Evolutionary conservation across 2,329 filamentous ascomycete genomes (phyloP).

Genomic region (Apiospora malaysiana): DNA sequence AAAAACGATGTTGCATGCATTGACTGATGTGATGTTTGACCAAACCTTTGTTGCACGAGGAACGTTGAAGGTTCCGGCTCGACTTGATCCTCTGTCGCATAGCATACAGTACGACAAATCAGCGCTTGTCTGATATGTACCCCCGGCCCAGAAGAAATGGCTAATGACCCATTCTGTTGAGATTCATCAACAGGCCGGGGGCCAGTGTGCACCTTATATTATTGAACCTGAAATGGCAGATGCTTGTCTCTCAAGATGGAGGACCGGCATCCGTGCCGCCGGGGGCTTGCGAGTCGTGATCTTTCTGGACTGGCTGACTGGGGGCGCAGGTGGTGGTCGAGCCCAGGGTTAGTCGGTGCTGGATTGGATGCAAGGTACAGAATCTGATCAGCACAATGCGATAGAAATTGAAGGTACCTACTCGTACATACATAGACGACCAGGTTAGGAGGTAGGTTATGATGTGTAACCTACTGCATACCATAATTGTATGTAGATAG

Average conservation of each 20-base stretch:
- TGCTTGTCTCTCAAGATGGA: conserved; percentile 13
- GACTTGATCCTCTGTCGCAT: conserved; percentile 5
- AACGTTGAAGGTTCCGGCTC: conserved; percentile 15
- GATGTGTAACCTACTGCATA: background rate
- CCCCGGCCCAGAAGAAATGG: conserved; percentile 11
- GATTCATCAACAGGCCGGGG: conserved; percentile 6
- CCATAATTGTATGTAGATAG: background rate
- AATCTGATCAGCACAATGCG: conserved; percentile 13
- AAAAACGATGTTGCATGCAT: conserved; percentile 17
- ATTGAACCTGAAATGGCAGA: conserved; percentile 16
- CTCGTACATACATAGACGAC: background rate
- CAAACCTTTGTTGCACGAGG: conserved; percentile 17
- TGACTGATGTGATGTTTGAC: conserved; percentile 15
- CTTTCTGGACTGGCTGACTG: background rate
- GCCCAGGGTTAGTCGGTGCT: conserved; percentile 6
- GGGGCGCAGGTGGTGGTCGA: conserved; percentile 13
- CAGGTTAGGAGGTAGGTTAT: background rate
- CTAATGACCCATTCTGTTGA: conserved; percentile 6
- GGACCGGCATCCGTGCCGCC: conserved; percentile 14
- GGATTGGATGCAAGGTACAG: conserved; percentile 1
- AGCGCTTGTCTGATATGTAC: background rate
- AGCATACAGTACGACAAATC: background rate
- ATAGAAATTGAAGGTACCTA: conserved; percentile 14
- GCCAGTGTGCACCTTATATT: conserved; percentile 16
- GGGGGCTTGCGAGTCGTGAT: conserved; percentile 16